Percentiles rank a stretch among this genome's conserved stretches.
phyloP scores from a whole-genome alignment of 805 yeast species.

The Nematodospora valgi region DNA sequence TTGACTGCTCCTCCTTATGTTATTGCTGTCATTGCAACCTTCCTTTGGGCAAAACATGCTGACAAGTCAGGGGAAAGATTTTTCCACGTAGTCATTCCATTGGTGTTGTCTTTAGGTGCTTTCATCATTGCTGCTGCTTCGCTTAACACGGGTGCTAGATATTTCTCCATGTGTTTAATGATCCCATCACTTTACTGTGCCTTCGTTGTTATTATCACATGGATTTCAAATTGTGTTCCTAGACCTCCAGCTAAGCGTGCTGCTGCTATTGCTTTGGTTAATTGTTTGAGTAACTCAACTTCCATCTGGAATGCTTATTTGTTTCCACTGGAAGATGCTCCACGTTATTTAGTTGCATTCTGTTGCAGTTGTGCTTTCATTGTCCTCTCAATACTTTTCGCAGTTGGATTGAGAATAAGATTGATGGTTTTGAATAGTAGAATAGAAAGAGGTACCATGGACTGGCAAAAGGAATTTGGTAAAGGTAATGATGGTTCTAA shows the following conservation, averaged over 20 bases:
- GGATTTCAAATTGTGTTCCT: conserved; percentile 55
- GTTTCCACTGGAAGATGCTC: conserved; percentile 43
- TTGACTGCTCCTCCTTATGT: conserved; percentile 60
- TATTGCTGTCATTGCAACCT: conserved; percentile 48
- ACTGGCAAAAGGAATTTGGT: conserved; percentile 49
- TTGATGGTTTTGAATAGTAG: conserved; percentile 36
- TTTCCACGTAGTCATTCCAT: conserved; percentile 45
- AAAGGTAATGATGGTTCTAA: conserved; percentile 41
- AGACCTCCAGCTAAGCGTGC: conserved; percentile 61
- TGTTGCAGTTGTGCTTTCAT: conserved; percentile 48
- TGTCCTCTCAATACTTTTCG: conserved; percentile 35
- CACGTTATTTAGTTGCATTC: conserved; percentile 47
- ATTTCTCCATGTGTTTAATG: conserved; percentile 59
- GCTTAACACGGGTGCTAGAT: conserved; percentile 53
- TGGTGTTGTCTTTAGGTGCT: conserved; percentile 39
- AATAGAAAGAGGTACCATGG: conserved; percentile 44
- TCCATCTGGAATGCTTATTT: conserved; percentile 55
- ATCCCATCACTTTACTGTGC: conserved; percentile 54
- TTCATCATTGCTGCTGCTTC: conserved; percentile 50
- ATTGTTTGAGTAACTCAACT: conserved; percentile 53
- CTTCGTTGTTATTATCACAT: conserved; percentile 49
- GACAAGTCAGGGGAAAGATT: conserved; percentile 54
- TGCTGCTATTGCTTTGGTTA: conserved; percentile 54
- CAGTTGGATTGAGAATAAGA: conserved; percentile 37
- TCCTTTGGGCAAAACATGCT: conserved; percentile 53